Base-by-base conservation (phyloP, 2,329 filamentous ascomycete genomes). In the Colletotrichum brevisporum region DNA sequence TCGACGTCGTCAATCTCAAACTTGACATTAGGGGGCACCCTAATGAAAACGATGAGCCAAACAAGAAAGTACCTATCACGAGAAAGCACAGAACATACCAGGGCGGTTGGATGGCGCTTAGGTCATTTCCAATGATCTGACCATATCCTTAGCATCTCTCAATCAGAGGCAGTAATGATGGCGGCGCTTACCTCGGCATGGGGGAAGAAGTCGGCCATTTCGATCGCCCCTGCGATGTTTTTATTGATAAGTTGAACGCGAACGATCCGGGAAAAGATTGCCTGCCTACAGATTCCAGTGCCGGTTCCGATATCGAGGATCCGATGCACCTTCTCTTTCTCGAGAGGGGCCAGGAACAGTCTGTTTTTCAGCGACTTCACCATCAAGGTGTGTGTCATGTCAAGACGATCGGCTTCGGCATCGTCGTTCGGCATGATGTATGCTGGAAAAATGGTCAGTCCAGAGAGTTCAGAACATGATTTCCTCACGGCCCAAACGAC, bases 231-330 rank as follows among this genome's bases (percentile, higher is more conserved):
- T 27, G 21, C n/a, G n/a, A n/a, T n/a, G n/a, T n/a, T n/a, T n/a
- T n/a, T n/a, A n/a, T n/a, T n/a, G n/a, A n/a, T n/a, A n/a, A n/a
- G n/a, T n/a, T n/a, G n/a, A n/a, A n/a, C n/a, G n/a, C n/a, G n/a
- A n/a, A n/a, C n/a, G n/a, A n/a, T n/a, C n/a, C n/a, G n/a, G n/a
- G n/a, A n/a, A n/a, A n/a, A n/a, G n/a, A n/a, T n/a, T n/a, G n/a
- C n/a, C n/a, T 36, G 10, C 48, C n/a, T 51, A 51, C 89, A 91
- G 67, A 89, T 88, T 4, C 89, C 89, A 0, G 88, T 89, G 18
- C 89, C 89, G 9, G 86, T 89, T 54, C 88, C 87, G 8, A 90
- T 78, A 72, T 90, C 87, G 15, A 90, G 79, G 21, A 89, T 84
- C 24, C 80, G 80, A 63, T 82, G 72, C 3, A 60, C 26, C 47